A percentile compares a stretch with the other conserved stretches of the same genome.
Conservation (phyloP, 1,139 yeast species). For the Suhomyces bolitotheri region DNA sequence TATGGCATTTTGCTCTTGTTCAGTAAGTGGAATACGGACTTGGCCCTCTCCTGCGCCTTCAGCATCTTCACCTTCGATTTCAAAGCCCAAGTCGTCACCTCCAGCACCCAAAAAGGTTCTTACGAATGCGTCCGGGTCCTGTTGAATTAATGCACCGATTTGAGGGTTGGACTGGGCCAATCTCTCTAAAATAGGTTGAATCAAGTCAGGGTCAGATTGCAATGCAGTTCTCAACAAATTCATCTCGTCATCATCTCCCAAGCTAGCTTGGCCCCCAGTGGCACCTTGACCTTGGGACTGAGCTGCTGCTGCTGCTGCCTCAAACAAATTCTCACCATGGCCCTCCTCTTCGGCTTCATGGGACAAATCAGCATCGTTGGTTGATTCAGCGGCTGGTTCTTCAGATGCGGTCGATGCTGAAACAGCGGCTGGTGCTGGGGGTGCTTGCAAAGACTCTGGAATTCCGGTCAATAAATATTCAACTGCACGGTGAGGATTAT, state of each 20-base stretch:
- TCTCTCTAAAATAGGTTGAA: slow-evolving; percentile 82
- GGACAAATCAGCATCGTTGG: slow-evolving; percentile 26
- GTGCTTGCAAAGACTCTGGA: slow-evolving; percentile 61
- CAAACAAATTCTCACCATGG: slow-evolving; percentile 7
- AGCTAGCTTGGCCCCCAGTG: slow-evolving; percentile 21
- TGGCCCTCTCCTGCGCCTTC: slow-evolving; percentile 41
- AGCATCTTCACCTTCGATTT: slow-evolving; percentile 36
- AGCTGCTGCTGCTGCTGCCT: slow-evolving; percentile 10
- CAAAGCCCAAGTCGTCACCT: slow-evolving; percentile 49
- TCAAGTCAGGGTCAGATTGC: slow-evolving; percentile 84
- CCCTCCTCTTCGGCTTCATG: slow-evolving; percentile 35
- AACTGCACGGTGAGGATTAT: slow-evolving; percentile 97
- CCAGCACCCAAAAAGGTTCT: slow-evolving; percentile 66
- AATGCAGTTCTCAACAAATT: slow-evolving; percentile 74
- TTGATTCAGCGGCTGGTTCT: slow-evolving; percentile 24
- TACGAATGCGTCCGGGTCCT: slow-evolving; percentile 84
- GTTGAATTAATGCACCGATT: slow-evolving; percentile 75
- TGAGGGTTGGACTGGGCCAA: slow-evolving; percentile 84
- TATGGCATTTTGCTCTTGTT: slow-evolving; percentile 86
- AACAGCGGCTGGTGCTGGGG: slow-evolving; percentile 26
- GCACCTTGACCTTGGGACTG: slow-evolving; percentile 21
- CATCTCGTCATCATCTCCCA: slow-evolving; percentile 54
- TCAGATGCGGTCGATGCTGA: slow-evolving; percentile 25
- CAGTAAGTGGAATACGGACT: slow-evolving; percentile 63
- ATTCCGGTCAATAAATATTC: slow-evolving; percentile 90